Base-by-base conservation (phyloP, 495 filamentous ascomycete species). In the Lasiosphaeria miniovina region DNA sequence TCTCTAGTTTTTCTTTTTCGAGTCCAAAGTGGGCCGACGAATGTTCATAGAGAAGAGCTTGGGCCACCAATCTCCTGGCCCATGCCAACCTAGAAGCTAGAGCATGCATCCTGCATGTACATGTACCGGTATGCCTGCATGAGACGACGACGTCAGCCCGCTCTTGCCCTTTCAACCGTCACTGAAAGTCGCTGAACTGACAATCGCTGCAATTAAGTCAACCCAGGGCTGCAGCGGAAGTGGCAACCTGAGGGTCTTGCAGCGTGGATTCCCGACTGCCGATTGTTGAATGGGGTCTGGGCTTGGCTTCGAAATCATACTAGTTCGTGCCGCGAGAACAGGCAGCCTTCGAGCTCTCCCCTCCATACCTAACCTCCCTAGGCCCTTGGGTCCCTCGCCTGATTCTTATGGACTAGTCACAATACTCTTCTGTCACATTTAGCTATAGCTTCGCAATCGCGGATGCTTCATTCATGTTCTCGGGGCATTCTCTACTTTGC, bases 1-100 rank as follows among this genome's bases (percentile, higher is more conserved):
- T 24, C 24, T 24, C 24, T 24, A 2, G 24, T 24, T 1, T 1
- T 24, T 24, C 24, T 24, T 24, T 24, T 24, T 24, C 24, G 24
- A 24, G 24, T 24, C 24, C 24, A 24, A 24, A 49, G 14, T 49
- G 14, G 46, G 46, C 46, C 15, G 46, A 31, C 17, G 49, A 24
- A 14, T 31, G 4, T 51, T n/a, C 24, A 24, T 9, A 0, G 17
- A 5, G 49, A 14, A 54, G 66, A 66, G 66, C 66, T 66, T 66
- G 61, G 66, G 61, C 66, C 64, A 69, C 38, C 54, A 51, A 6
- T 1, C 49, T 10, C 10, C 46, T 41, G 38, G 15, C 4, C 49
- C 49, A 11, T 51, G 49, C 32, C 17, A 9, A 31, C n/a, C 32
- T 51, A 24, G 24, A 24, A 24, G 24, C 24, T 24, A 24, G 24